Percentiles rank a stretch among this genome's conserved stretches.
Evolutionary conservation across 345 rosid genomes (phyloP).

Genomic region (Arabidopsis suecica): DNA sequence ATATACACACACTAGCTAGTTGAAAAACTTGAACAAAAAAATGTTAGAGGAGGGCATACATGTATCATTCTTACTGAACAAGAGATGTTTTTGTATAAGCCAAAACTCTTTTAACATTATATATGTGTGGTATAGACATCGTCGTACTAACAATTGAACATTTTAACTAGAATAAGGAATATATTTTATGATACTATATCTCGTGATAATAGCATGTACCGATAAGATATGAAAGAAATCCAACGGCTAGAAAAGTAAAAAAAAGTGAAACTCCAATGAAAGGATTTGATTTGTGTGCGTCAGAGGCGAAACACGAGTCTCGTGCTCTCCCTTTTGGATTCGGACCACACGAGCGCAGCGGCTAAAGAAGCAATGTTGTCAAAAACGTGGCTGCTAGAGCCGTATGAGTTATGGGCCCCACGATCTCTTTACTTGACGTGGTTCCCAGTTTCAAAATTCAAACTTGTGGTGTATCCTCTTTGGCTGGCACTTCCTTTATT

Average conservation of each 20-base stretch:
- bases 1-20: slow-evolving; percentile 4
- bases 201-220: slow-evolving; percentile 1
- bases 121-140: background rate
- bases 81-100: background rate
- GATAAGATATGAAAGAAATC: slow-evolving; percentile 15
- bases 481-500: background rate
- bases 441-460: slow-evolving; percentile 27
- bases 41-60: slow-evolving; percentile 8
- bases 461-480: background rate
- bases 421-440: slow-evolving; percentile 20
- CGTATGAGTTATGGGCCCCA: background rate
- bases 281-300: slow-evolving; percentile 2
- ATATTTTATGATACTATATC: background rate
- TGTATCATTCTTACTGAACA: background rate
- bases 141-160: background rate
- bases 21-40: background rate
- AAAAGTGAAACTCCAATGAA: background rate
- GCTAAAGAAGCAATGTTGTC: background rate
- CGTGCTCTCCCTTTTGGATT: background rate
- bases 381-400: background rate
- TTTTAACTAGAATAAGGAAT: background rate
- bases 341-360: slow-evolving; percentile 4
- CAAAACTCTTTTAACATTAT: background rate
- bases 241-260: slow-evolving; percentile 1
- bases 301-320: slow-evolving; percentile 7